Evolutionary conservation across 768 basidiomycete genomes (phyloP).

Genomic region (Hygrocybe coccinea): DNA sequence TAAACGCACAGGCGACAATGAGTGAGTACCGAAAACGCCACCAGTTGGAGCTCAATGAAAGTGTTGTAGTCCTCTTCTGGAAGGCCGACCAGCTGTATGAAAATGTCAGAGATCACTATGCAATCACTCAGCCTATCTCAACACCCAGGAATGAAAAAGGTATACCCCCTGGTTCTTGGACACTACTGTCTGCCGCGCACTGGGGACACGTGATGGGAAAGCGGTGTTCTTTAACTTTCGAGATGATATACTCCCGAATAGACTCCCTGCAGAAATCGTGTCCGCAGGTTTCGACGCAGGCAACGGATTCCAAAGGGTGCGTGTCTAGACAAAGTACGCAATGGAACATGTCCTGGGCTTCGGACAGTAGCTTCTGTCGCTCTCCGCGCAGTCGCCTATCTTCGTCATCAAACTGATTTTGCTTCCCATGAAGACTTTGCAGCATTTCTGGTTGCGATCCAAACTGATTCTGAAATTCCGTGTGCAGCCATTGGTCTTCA

Average conservation of each 20-base stretch:
- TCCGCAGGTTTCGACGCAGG: conserved; percentile 32
- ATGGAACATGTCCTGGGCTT: too few relatives aligned
- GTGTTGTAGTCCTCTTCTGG: conserved; percentile 35
- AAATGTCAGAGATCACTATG: neutral
- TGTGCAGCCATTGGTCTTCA: too few relatives aligned
- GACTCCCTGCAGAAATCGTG: conserved; percentile 48
- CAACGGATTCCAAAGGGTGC: conserved; percentile 38
- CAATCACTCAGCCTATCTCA: too few relatives aligned
- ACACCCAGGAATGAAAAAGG: too few relatives aligned
- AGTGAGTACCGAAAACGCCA: conserved; percentile 38
- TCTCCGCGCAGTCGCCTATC: too few relatives aligned
- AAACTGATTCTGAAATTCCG: too few relatives aligned
- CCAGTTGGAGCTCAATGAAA: conserved; percentile 44
- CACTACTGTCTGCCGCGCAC: conserved; percentile 30
- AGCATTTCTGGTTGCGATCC: too few relatives aligned
- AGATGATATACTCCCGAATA: conserved; percentile 32
- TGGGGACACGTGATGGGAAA: conserved; percentile 50
- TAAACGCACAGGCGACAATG: conserved; percentile 41
- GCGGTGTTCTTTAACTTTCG: conserved; percentile 40
- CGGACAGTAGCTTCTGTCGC: too few relatives aligned
- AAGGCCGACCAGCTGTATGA: conserved; percentile 43
- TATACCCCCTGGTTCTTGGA: conserved; percentile 5
- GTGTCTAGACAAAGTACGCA: conserved; percentile 47
- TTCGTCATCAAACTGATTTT: too few relatives aligned
- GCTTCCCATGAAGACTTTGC: too few relatives aligned